phyloP scores from a whole-genome alignment of 768 basidiomycete genomes.

The Suillus ampliporus region DNA sequence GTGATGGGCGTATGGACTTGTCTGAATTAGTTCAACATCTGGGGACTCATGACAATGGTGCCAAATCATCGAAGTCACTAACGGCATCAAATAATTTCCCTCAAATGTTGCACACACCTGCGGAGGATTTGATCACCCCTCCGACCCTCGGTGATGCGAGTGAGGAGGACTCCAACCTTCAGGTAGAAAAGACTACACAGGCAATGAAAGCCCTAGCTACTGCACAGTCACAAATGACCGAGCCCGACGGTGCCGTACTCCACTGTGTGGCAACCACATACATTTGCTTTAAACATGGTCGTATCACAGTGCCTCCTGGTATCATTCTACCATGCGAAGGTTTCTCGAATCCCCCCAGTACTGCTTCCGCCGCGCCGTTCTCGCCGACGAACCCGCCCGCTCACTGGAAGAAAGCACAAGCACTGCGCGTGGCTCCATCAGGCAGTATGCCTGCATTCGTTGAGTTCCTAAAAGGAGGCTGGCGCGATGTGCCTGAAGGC shows the following conservation, averaged over 20 bases:
- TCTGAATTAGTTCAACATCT: no score
- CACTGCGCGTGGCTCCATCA: conserved; percentile 26
- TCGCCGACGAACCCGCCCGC: conserved; percentile 32
- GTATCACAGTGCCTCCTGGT: conserved; percentile 76
- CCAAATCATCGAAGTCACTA: conserved; percentile 22
- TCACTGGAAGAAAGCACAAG: conserved; percentile 31
- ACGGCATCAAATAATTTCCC: conserved; percentile 23
- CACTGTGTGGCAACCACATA: conserved; percentile 70
- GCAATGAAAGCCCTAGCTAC: conserved; percentile 16
- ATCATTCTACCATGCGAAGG: conserved; percentile 67
- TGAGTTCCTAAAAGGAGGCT: conserved; percentile 59
- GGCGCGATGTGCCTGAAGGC: conserved; percentile 61
- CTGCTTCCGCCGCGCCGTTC: conserved; percentile 32
- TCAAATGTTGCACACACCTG: conserved; percentile 39
- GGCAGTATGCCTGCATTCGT: conserved; percentile 31
- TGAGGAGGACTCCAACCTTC: conserved; percentile 13
- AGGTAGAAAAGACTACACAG: conserved; percentile 19
- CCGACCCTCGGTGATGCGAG: conserved; percentile 22
- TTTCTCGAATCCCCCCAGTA: conserved; percentile 40
- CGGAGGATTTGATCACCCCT: conserved; percentile 33
- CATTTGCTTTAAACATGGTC: conserved; percentile 70
- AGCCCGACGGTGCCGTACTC: conserved; percentile 56
- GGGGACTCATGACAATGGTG: conserved; percentile 5
- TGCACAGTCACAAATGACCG: conserved; percentile 18
- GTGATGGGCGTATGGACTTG: neutral